These are phyloP conservation scores for Talaromyces pinophilus DNA, from an alignment of 2,329 filamentous ascomycete genomes.

Conservation along the genomic window DNA sequence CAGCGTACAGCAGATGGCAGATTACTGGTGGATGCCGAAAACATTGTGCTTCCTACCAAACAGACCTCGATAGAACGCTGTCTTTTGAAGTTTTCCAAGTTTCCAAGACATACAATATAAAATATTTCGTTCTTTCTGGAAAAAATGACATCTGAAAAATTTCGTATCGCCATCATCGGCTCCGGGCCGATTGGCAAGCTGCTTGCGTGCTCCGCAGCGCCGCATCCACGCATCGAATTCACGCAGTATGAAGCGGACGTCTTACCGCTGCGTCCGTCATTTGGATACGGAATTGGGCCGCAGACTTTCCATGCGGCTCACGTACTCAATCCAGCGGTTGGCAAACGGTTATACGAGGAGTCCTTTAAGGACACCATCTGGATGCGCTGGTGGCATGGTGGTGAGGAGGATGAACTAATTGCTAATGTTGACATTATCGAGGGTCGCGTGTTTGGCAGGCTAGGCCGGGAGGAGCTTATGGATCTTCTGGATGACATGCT, in stretches of 20 bases:
- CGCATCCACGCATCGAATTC: conserved; percentile 18
- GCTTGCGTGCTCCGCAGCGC: conserved; percentile 11
- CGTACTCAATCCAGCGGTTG: conserved; percentile 13
- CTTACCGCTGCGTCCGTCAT: conserved; percentile 16
- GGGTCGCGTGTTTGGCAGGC: conserved; percentile 7
- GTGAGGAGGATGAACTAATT: conserved; percentile 8
- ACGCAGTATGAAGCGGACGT: conserved; percentile 17
- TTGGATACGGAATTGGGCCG: conserved; percentile 19
- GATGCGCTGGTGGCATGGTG: conserved; percentile 23
- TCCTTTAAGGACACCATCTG: conserved; percentile 4
- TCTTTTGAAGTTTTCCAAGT: not conserved
- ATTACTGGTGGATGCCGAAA: not conserved
- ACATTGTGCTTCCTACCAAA: not conserved
- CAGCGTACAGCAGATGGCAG: not conserved
- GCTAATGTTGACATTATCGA: conserved; percentile 10
- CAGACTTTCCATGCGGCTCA: conserved; percentile 11
- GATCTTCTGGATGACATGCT: conserved; percentile 15
- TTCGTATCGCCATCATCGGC: conserved; percentile 16
- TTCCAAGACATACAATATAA: too few species aligned
- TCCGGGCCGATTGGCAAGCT: conserved; percentile 18
- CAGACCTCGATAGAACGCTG: not conserved
- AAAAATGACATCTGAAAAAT: conserved; percentile 13
- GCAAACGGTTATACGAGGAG: conserved; percentile 5
- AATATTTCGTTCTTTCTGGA: not conserved
- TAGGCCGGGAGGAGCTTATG: conserved; percentile 20